phyloP scores from a whole-genome alignment of 192 early-diverging fungal species.

The Coemansia sp. region DNA sequence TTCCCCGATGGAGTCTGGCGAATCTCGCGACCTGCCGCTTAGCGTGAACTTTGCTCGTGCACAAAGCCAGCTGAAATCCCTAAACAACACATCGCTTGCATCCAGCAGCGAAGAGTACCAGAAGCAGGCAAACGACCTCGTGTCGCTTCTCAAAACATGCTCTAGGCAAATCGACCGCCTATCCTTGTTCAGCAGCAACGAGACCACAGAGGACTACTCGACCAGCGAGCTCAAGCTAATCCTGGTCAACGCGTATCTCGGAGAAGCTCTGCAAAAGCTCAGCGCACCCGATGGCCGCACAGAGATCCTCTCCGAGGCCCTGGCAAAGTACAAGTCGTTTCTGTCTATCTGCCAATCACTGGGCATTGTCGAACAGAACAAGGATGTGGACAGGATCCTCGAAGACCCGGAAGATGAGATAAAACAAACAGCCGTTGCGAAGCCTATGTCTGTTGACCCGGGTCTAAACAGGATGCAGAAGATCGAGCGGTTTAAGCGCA shows the following conservation, averaged over 20 bases:
- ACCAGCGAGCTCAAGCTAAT: constrained; percentile 70
- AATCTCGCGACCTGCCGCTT: constrained; percentile 14
- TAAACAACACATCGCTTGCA: constrained; percentile 21
- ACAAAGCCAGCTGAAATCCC: constrained; percentile 29
- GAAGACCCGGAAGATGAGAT: constrained; percentile 36
- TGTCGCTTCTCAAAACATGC: constrained; percentile 23
- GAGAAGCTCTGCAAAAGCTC: constrained; percentile 40
- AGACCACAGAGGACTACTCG: constrained; percentile 82
- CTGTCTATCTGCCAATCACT: constrained; percentile 21
- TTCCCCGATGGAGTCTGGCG: background rate
- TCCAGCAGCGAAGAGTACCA: constrained; percentile 47
- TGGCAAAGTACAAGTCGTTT: constrained; percentile 24
- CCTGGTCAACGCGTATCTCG: constrained; percentile 33
- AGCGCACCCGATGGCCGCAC: constrained; percentile 5
- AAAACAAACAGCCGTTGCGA: constrained; percentile 13
- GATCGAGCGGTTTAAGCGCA: constrained; percentile 54
- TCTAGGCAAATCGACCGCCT: constrained; percentile 47
- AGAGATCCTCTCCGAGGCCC: constrained; percentile 19
- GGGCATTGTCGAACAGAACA: constrained; percentile 21
- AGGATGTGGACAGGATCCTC: constrained; percentile 61
- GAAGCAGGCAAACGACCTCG: constrained; percentile 14
- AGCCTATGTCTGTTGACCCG: background rate
- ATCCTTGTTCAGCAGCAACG: constrained; percentile 81
- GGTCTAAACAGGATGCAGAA: constrained; percentile 30
- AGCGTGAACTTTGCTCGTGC: constrained; percentile 36